phyloP scores from a whole-genome alignment of 2,329 filamentous ascomycete genomes.

The Cladosporium cucumerinum region DNA sequence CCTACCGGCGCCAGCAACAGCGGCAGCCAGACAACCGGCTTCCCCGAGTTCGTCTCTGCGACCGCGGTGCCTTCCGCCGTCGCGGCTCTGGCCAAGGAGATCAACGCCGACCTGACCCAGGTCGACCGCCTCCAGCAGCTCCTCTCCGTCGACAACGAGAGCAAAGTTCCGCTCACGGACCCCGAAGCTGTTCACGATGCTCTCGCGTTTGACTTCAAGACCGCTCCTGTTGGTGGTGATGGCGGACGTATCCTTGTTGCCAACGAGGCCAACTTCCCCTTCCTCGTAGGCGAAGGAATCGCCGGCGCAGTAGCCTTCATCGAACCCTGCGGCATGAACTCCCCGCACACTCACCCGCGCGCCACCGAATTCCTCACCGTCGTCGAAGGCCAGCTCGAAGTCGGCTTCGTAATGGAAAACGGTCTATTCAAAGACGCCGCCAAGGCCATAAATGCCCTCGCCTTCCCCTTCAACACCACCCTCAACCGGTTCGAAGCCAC shows the following conservation, averaged over 20 bases:
- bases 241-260: constrained; percentile 24
- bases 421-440: constrained; percentile 35
- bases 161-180: constrained; percentile 31
- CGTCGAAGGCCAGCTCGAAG: constrained; percentile 38
- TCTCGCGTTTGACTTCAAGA: constrained; percentile 64
- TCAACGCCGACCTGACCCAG: constrained; percentile 34
- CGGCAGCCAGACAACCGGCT: constrained; percentile 13
- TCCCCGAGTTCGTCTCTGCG: constrained; percentile 15
- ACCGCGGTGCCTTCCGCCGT: constrained; percentile 18
- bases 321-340: constrained; percentile 45
- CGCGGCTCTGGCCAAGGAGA: constrained; percentile 23
- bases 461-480: constrained; percentile 39
- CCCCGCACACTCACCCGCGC: constrained; percentile 48
- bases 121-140: constrained; percentile 40
- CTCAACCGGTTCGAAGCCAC: constrained; percentile 44
- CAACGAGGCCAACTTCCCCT: constrained; percentile 40
- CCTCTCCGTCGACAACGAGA: constrained; percentile 32
- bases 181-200: constrained; percentile 30
- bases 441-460: constrained; percentile 19
- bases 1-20: constrained; percentile 16
- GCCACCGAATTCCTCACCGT: constrained; percentile 49
- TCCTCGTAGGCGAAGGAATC: constrained; percentile 39
- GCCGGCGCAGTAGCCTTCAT: constrained; percentile 40
- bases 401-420: constrained; percentile 49
- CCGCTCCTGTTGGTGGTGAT: constrained; percentile 28